Evolutionary conservation across 257 asterid species (phyloP), one percentile per base, ranked within the genome.

Genomic region (Nicotiana sylvestris): DNA sequence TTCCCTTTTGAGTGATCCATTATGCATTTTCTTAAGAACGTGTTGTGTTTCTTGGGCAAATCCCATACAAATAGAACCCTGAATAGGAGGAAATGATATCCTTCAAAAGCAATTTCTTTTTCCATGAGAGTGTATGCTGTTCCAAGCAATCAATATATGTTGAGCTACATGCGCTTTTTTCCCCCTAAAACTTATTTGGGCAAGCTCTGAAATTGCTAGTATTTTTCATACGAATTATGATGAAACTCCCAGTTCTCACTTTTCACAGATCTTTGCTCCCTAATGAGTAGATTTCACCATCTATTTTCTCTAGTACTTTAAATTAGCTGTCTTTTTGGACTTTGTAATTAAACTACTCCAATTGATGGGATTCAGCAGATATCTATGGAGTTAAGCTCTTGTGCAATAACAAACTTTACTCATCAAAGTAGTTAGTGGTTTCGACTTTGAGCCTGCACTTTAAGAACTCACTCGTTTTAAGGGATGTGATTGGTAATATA

Each of bases 281-380:
- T 49, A 29, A 35, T 2, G 43, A 76, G 21, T 49, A 46, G 8
- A 33, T 79, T 51, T 70, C 74, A 29, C 27, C 76, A 46, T 15
- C 67, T 66, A 81, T 58, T 64, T 58, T 25, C 6, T 61, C 60
- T 62, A 39, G 68, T 18, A 66, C 80, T 70, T 80, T 60, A 68
- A 68, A 33, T 29, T 74, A 61, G 5, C 67, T 21, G 81, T 37
- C 18, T 8, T 29, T 57, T 68, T 70, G 62, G 55, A 51, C 46
- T 65, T 18, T 53, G 12, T 76, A 43, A 29, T 51, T 76, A 16
- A 39, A 27, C 16, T 76, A 76, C 49, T 51, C 51, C 62, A 25
- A 7, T 15, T 49, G 64, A 74, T 74, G 80, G 16, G 43, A 74
- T 74, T 51, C 27, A 51, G 46, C 25, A 76, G 80, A 76, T 76